phyloP scores from a whole-genome alignment of 805 yeast genomes.

The Dipodascopsis uninucleata region DNA sequence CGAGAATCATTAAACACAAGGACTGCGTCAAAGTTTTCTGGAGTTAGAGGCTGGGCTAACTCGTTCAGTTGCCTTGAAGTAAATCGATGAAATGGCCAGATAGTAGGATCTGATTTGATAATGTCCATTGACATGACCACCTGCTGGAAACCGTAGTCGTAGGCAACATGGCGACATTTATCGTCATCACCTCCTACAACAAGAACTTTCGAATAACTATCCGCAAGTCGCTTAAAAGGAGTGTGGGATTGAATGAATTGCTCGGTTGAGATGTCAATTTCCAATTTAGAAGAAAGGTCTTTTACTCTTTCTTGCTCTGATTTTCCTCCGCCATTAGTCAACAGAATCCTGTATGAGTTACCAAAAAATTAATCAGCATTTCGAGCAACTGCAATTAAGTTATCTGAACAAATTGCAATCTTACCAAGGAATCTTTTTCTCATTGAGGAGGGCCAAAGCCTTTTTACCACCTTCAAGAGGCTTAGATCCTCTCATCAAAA shows the following conservation, averaged over 20 bases:
- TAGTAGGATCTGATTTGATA: slow-evolving; percentile 49
- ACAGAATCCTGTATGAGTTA: slow-evolving; percentile 70
- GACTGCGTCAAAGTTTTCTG: slow-evolving; percentile 59
- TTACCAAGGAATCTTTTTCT: slow-evolving; percentile 55
- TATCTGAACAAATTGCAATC: slow-evolving; percentile 34
- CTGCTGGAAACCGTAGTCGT: slow-evolving; percentile 63
- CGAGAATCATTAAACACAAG: slow-evolving; percentile 85
- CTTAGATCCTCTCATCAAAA: slow-evolving; percentile 65
- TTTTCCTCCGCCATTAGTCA: slow-evolving; percentile 90
- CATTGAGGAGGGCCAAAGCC: slow-evolving; percentile 54
- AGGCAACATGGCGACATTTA: slow-evolving; percentile 69
- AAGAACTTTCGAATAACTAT: slow-evolving; percentile 56
- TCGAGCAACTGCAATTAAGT: slow-evolving; percentile 50
- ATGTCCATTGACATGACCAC: slow-evolving; percentile 73
- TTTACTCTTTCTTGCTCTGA: slow-evolving; percentile 59
- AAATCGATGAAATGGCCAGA: slow-evolving; percentile 68
- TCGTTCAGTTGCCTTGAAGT: slow-evolving; percentile 44
- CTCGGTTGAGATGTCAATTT: slow-evolving; percentile 45
- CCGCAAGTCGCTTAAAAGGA: slow-evolving; percentile 63
- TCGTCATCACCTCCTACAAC: slow-evolving; percentile 82
- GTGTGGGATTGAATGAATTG: slow-evolving; percentile 88
- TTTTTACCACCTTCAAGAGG: slow-evolving; percentile 63
- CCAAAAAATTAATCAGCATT: slow-evolving; percentile 40
- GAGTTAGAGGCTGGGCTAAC: slow-evolving; percentile 42
- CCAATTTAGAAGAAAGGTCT: slow-evolving; percentile 47